Base-by-base conservation (phyloP, 257 asterid species). In the Solanum appendiculatum region DNA sequence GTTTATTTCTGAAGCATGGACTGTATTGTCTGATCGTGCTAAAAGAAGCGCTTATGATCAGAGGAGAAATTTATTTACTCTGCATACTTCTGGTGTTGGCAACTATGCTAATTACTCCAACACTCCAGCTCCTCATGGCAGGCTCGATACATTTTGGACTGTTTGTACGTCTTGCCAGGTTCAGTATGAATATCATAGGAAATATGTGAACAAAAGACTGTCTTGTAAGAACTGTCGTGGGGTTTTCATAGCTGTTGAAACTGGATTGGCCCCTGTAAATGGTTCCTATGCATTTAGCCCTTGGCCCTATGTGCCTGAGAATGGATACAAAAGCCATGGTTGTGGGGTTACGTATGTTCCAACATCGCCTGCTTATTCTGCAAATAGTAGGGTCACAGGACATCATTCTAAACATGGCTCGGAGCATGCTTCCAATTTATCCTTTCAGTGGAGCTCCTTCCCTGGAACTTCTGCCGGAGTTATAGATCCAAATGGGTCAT, bases 211-310 rank as follows among this genome's bases (percentile, higher is more conserved):
- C 93, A 94, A 95, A 84, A 86, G 94, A 48, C 98, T 96, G 77
- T 94, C 99, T 86, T 96, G 99, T 91, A 96, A 96, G 93, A 96
- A 94, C 86, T 96, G 99, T 84, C 98, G 98, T 51, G 98, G 98
- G 85, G 96, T 96, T 87, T 96, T 96, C 86, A 88, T 93, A 89
- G 99, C 99, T 88, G 95, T 92, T 88, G 99, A 96, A 91, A 94
- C 98, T 54, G 99, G 98, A 84, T 87, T 92, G 75, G 98, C 96
- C 88, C 98, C 97, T 0, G 93, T 88, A 46, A 94, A 88, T 51
- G 95, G 94, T 88, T 89, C 97, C 85, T 94, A 93, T 89, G 97
- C 95, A 5, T 94, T 93, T 88, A 89, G 92, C 89, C 89, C 91
- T 69, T 93, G 93, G 95, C 85, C 98, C 31, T 91, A 90, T 90